Evolutionary conservation across 441 rosid genomes (phyloP), one percentile per base, ranked within the genome.

Genomic region (Eruca vesicaria): DNA sequence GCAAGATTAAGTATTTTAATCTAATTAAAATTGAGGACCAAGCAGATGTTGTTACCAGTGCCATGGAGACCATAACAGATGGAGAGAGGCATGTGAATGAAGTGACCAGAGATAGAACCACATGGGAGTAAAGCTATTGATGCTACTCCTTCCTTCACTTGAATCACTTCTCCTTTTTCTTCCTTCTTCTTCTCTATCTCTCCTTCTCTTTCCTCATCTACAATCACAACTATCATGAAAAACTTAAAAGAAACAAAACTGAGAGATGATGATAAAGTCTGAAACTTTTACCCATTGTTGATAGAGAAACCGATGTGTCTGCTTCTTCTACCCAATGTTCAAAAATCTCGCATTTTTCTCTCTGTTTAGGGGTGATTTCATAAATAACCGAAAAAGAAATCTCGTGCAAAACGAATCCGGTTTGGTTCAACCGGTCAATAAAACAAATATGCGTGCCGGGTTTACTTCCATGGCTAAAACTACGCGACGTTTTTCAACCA

Each of bases 11-110:
- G 33, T 73, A 57, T 53, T n/a, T 11, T 0, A 35, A 18, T 18
- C 45, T 26, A 6, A 64, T n/a, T 26, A 8, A 14, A 11, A 1
- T 41, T 14, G 26, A 68, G 18, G 38, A 68, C 15, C 15, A 68
- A 56, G 35, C 16, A 14, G 65, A 62, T 33, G 63, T n/a, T n/a
- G n/a, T 48, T 80, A 95, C 98, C 98, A 71, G 90, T 83, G 83
- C 97, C 99, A 32, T 90, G 94, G 79, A 93, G 95, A 29, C 98
- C 99, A 67, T 90, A 93, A 84, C 99, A 95, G 79, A 88, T 78
- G 79, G 96, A 91, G 52, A 28, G 80, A 62, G 97, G 98, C 79
- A 89, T 90, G 6, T 90, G 91, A 69, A 93, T 81, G 82, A 95
- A 95, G 74, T 95, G 97, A 55, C 99, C 98, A 2, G 98, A 90